Conservation (phyloP, 345 rosid genomes). For the Nephelium lappaceum region DNA sequence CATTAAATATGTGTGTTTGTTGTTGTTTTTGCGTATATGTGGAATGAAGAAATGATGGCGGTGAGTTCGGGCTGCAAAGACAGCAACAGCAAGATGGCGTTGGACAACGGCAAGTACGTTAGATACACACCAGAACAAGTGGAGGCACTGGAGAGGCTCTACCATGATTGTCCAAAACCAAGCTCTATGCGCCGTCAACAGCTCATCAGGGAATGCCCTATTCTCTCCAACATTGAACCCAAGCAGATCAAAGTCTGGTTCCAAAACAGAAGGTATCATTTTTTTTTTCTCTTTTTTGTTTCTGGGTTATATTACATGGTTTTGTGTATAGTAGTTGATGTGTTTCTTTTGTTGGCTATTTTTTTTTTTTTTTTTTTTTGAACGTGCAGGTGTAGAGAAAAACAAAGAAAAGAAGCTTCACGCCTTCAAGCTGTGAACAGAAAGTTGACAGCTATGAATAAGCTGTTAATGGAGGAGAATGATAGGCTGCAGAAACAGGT, state of each 20-base stretch:
- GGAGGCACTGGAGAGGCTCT: conserved; percentile 73
- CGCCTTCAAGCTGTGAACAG: conserved; percentile 80
- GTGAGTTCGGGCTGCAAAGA: conserved; percentile 63
- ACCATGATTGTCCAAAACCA: conserved; percentile 77
- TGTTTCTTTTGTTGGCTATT: background rate
- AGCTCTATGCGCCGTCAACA: conserved; percentile 83
- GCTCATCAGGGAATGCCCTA: conserved; percentile 72
- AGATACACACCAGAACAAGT: conserved; percentile 84
- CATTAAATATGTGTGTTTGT: background rate
- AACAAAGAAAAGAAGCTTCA: conserved; percentile 75
- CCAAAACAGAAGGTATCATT: conserved; percentile 64
- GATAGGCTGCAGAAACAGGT: conserved; percentile 86
- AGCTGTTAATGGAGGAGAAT: conserved; percentile 83
- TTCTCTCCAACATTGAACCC: conserved; percentile 81
- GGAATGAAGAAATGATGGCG: conserved; percentile 52
- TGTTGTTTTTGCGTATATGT: background rate
- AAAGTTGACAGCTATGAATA: conserved; percentile 81
- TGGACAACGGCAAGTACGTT: conserved; percentile 82
- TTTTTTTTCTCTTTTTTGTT: background rate
- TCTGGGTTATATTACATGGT: conserved; percentile 9
- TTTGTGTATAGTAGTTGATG: background rate
- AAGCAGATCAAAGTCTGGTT: conserved; percentile 93
- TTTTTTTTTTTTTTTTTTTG: background rate
- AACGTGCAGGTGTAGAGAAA: conserved; percentile 66
- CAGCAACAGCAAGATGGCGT: conserved; percentile 45